Conservation (phyloP, 139 green algal genomes). For the Coccomyxa sp. region DNA sequence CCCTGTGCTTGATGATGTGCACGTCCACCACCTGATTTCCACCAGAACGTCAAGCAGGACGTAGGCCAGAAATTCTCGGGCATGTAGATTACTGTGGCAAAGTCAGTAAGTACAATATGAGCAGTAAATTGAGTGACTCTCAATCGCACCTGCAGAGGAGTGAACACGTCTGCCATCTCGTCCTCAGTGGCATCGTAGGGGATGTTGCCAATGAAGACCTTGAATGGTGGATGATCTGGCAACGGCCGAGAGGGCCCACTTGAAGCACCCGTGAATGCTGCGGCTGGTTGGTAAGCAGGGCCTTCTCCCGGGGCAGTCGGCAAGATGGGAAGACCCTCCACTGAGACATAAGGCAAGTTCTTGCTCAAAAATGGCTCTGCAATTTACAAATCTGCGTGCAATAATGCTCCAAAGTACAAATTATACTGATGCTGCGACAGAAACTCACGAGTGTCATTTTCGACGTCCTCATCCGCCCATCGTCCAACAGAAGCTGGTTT, state of each 20-base stretch:
- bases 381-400: background rate
- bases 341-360: background rate
- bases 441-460: background rate
- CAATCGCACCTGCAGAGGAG: slow-evolving; percentile 8
- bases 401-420: background rate
- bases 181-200: slow-evolving; percentile 28
- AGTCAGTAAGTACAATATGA: too few relatives aligned
- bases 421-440: background rate
- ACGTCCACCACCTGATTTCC: slow-evolving; percentile 33
- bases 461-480: slow-evolving; percentile 19
- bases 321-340: background rate
- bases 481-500: slow-evolving; percentile 7
- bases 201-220: slow-evolving; percentile 45
- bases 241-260: background rate
- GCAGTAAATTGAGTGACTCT: too few relatives aligned
- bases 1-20: slow-evolving; percentile 37
- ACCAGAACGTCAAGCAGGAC: background rate
- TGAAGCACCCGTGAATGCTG: background rate
- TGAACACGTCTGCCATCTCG: slow-evolving; percentile 5
- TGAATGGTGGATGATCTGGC: slow-evolving; percentile 39
- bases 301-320: slow-evolving; percentile 2
- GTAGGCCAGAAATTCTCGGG: too few relatives aligned
- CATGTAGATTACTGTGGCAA: background rate
- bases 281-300: background rate
- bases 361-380: background rate